Evolutionary conservation across 2,329 filamentous ascomycete species (phyloP).

Genomic region (Colletotrichum higginsianum): DNA sequence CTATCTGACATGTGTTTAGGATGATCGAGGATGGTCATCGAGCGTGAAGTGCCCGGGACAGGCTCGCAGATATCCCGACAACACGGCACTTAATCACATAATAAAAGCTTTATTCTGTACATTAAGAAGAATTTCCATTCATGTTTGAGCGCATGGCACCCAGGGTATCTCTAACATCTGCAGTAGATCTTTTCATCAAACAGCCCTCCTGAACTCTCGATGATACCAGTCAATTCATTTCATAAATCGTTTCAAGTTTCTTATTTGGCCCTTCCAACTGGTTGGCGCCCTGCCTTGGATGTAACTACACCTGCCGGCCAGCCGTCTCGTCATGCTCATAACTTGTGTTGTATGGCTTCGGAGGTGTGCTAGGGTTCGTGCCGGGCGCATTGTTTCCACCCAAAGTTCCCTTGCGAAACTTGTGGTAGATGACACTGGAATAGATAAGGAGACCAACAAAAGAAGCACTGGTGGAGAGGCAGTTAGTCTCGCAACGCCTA

Average conservation of each 20-base stretch:
- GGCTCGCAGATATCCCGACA: too few relatives aligned
- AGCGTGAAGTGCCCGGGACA: too few relatives aligned
- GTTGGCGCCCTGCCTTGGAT: neutral
- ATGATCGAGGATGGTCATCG: too few relatives aligned
- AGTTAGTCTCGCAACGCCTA: neutral
- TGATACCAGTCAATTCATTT: too few relatives aligned
- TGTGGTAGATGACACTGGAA: slow-evolving; percentile 50
- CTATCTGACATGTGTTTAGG: too few relatives aligned
- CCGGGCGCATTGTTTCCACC: slow-evolving; percentile 19
- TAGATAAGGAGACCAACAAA: slow-evolving; percentile 53
- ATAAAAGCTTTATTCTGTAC: too few relatives aligned
- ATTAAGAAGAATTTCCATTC: too few relatives aligned
- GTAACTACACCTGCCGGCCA: slow-evolving; percentile 12
- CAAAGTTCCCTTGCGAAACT: slow-evolving; percentile 38
- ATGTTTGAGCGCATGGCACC: too few relatives aligned
- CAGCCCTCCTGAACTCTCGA: neutral
- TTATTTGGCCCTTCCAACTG: too few relatives aligned
- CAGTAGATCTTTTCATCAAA: neutral
- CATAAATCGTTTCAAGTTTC: too few relatives aligned
- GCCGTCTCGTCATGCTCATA: slow-evolving; percentile 10
- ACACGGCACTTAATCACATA: too few relatives aligned
- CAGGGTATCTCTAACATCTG: too few relatives aligned
- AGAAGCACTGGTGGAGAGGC: slow-evolving; percentile 45
- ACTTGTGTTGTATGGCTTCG: slow-evolving; percentile 10
- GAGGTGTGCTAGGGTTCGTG: slow-evolving; percentile 13